A percentile compares a stretch with the other conserved stretches of the same genome.
Conservation (phyloP, 2,329 filamentous ascomycete genomes). For the Colletotrichum eleusines region DNA sequence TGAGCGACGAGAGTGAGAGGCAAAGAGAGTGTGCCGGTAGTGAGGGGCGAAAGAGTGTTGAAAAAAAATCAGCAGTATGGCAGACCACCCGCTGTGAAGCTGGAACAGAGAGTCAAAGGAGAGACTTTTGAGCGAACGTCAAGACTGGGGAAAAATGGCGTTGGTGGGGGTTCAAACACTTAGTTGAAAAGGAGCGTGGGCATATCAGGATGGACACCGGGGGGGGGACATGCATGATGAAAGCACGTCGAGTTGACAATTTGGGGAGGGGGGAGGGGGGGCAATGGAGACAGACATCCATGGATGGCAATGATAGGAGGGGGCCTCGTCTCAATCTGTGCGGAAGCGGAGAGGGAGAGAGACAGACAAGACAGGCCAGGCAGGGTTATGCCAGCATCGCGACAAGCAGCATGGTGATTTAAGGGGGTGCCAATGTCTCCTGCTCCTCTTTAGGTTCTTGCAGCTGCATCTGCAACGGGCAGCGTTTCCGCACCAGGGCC, state of each 20-base stretch:
- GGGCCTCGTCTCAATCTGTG: constrained; percentile 29
- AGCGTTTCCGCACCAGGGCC: constrained; percentile 40
- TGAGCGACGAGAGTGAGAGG: constrained; percentile 32
- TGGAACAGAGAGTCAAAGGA: constrained; percentile 18
- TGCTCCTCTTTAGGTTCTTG: constrained; percentile 36
- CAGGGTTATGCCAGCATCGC: constrained; percentile 28
- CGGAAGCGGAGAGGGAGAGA: constrained; percentile 22
- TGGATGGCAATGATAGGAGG: constrained; percentile 37
- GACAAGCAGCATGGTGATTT: constrained; percentile 39
- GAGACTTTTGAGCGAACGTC: constrained; percentile 2
- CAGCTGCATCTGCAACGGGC: constrained; percentile 38
- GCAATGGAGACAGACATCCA: constrained; percentile 22
- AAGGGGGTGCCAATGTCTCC: constrained; percentile 41
- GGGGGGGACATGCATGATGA: background rate
- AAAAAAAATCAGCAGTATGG: constrained; percentile 10
- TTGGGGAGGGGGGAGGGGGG: background rate
- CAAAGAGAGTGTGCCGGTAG: constrained; percentile 10
- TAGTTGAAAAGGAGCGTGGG: constrained; percentile 27
- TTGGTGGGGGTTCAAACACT: constrained; percentile 31
- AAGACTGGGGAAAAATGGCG: constrained; percentile 9
- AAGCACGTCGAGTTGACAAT: constrained; percentile 31
- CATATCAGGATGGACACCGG: constrained; percentile 12
- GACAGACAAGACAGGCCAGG: constrained; percentile 32
- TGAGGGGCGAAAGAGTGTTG: constrained; percentile 5
- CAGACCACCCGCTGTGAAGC: constrained; percentile 13